Evolutionary conservation across 495 filamentous ascomycete genomes (phyloP), one percentile per base, ranked within the genome.

Genomic region (Aspergillus nidulans): DNA sequence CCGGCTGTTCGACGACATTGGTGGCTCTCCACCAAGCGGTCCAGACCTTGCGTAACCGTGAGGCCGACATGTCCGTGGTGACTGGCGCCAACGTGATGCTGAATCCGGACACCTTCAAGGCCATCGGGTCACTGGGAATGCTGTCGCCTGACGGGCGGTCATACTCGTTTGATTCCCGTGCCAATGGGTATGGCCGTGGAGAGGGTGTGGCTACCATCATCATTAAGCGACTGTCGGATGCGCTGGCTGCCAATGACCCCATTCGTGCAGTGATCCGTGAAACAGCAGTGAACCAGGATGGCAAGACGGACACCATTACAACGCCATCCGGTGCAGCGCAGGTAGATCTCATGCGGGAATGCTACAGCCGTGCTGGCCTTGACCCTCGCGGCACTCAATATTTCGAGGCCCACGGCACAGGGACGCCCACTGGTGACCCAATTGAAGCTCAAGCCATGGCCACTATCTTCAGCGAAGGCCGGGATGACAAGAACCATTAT

Each of bases 351-450:
- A 81, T 78, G 24, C 58, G 56, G 4, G 26, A 28, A 28, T 28
- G 26, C 9, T 28, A 28, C 9, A 4, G 26, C 4, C 26, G 26
- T 28, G 26, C 26, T 28, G 26, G 26, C 4, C 26, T 28, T 28
- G 4, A 9, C 26, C 26, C 4, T 4, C 26, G 9, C n/a, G 26
- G 9, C 26, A 28, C 26, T 4, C 26, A 28, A 16, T 84, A 77
- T 48, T 61, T 73, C 23, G 71, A 74, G 61, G 59, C 63, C 1
- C 73, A 74, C 44, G 66, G 66, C 0, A 68, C 63, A 0, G 84
- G 82, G 15, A 88, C 84, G 2, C 61, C 66, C 1, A 68, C 72
- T 5, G 84, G 84, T n/a, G 85, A 87, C 59, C 82, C 83, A 0
- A 80, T 79, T 2, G 85, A 88, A 57, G 65, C 36, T 1, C 16